These are phyloP conservation scores for Chaetomium sp. DNA, from an alignment of 2,329 filamentous ascomycete genomes.

Conservation along the genomic window DNA sequence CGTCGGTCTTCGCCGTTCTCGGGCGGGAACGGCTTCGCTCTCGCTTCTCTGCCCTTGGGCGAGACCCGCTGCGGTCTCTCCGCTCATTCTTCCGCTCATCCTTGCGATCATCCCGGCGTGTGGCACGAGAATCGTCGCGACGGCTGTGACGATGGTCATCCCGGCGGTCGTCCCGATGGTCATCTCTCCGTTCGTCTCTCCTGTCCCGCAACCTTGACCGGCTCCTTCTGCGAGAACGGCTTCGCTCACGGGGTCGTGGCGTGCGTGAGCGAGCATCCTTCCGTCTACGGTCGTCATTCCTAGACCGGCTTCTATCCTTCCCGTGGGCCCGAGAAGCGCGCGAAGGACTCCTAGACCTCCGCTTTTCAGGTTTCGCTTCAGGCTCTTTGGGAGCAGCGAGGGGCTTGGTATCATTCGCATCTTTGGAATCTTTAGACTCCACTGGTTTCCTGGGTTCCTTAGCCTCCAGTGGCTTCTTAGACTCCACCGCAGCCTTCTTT, in stretches of 20 bases:
- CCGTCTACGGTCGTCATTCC: constrained; percentile 38
- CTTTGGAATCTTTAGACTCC: constrained; percentile 26
- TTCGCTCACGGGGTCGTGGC: constrained; percentile 34
- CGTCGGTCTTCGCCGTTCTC: constrained; percentile 37
- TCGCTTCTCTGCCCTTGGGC: constrained; percentile 36
- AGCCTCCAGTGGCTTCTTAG: constrained; percentile 36
- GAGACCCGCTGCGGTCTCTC: constrained; percentile 35
- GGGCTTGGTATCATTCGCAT: constrained; percentile 36
- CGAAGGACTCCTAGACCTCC: constrained; percentile 38
- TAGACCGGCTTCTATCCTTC: constrained; percentile 39
- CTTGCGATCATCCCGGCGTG: constrained; percentile 36
- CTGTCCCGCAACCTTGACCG: constrained; percentile 36
- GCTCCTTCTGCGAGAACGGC: constrained; percentile 37
- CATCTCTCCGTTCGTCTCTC: constrained; percentile 37
- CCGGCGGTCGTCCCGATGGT: constrained; percentile 23
- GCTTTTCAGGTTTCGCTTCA: constrained; percentile 38
- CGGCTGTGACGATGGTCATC: constrained; percentile 25
- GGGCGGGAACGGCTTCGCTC: constrained; percentile 36
- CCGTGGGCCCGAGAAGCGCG: constrained; percentile 33
- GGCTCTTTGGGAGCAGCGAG: constrained; percentile 24
- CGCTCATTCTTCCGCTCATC: constrained; percentile 25
- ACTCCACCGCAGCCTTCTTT: constrained; percentile 12
- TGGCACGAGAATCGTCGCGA: constrained; percentile 28
- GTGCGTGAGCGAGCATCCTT: constrained; percentile 33
- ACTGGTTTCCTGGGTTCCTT: constrained; percentile 16